Base-by-base conservation (phyloP, 306 rosid genomes). In the Pterocarpus santalinus region DNA sequence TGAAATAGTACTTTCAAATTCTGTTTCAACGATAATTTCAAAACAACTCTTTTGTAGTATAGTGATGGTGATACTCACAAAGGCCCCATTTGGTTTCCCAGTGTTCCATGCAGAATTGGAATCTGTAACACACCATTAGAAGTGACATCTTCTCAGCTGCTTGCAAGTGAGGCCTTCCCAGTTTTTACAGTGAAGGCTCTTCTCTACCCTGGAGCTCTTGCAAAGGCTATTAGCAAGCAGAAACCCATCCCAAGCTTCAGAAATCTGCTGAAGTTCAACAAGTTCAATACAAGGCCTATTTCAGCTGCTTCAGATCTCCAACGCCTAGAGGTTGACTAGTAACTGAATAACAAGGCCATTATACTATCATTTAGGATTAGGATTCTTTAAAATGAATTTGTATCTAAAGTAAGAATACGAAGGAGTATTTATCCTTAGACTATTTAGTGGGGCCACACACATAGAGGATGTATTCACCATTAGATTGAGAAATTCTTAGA, bases 121-220 rank as follows among this genome's bases (percentile, higher is more conserved):
- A 81, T 84, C 8, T 94, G 97, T 69, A 86, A 66, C 80, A 80
- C 95, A 63, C 97, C 97, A 56, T 43, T 92, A 32, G 97, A 90
- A 78, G 82, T 95, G 83, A 88, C 97, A 85, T 84, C 86, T 55
- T 90, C 97, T 22, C 97, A 90, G 65, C 80, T 95, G 72, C 73
- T 91, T 76, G 89, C 90, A 60, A 84, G 85, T 78, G 87, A 92
- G 38, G 44, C 86, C 1, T 63, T 90, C 75, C 98, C 95, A 32
- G 39, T 13, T 62, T 44, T 64, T 69, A 76, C 81, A 28, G 97
- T 90, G 77, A 86, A 92, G 88, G 72, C 85, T 47, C 85, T 95
- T 28, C 88, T 92, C 47, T 92, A 91, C 86, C 98, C 97, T 2
- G 97, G 95, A 46, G 91, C 95, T 65, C 33, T 90, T 75, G 90